Percentiles rank a stretch among this genome's conserved stretches.
Evolutionary conservation across 78 protist genomes (phyloP).

Genomic region (Guillardia theta): DNA sequence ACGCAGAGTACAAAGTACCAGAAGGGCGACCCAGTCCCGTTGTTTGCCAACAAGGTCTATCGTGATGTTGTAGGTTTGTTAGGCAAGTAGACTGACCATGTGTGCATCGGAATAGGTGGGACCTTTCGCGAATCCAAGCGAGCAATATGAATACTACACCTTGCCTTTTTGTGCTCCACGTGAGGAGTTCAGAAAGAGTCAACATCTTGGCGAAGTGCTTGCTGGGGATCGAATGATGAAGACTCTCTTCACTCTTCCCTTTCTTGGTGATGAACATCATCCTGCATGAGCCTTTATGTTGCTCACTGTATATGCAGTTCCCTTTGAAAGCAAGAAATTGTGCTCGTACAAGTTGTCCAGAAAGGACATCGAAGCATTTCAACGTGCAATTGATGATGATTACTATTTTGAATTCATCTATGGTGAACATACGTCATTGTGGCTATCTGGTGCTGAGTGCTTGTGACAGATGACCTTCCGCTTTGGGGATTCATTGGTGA

Average conservation of each 20-base stretch:
- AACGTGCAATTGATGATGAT: slow-evolving; percentile 74
- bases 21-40: slow-evolving; percentile 58
- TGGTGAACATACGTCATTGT: too few relatives aligned
- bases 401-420: slow-evolving; percentile 85
- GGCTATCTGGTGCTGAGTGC: too few relatives aligned
- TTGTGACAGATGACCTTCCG: slow-evolving; percentile 80
- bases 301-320: background rate
- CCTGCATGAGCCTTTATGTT: background rate
- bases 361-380: slow-evolving; percentile 63
- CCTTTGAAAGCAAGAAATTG: slow-evolving; percentile 42
- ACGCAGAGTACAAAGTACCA: background rate
- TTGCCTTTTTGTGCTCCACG: slow-evolving; percentile 86
- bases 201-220: slow-evolving; percentile 82
- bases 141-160: slow-evolving; percentile 85
- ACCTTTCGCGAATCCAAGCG: slow-evolving; percentile 93
- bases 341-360: slow-evolving; percentile 67
- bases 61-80: background rate
- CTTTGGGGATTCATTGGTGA: slow-evolving; percentile 70
- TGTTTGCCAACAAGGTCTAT: slow-evolving; percentile 65
- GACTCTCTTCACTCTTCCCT: background rate
- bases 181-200: background rate
- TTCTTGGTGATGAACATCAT: background rate
- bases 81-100: background rate
- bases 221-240: slow-evolving; percentile 82
- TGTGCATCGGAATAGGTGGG: slow-evolving; percentile 63